Evolutionary conservation across 2,329 filamentous ascomycete genomes (phyloP).

Genomic region (Xylariaceae sp.): DNA sequence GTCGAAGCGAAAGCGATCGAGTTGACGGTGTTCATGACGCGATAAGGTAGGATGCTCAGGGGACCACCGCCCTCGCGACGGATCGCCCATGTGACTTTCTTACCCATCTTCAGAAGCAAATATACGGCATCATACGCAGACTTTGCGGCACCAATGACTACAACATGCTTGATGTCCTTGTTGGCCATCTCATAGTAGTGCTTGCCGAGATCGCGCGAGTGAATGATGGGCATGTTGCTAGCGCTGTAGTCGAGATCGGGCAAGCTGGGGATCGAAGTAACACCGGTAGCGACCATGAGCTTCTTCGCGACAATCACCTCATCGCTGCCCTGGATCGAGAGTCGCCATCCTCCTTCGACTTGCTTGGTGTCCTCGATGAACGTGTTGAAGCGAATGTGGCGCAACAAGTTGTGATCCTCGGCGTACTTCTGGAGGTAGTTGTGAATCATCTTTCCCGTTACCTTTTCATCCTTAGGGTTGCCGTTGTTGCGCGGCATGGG

Average conservation of each 20-base stretch:
- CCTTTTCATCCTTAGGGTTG: conserved; percentile 19
- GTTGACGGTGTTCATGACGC: conserved; percentile 21
- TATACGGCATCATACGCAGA: conserved; percentile 29
- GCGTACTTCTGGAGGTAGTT: conserved; percentile 27
- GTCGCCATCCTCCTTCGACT: conserved; percentile 17
- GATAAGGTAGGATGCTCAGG: conserved; percentile 21
- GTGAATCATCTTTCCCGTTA: conserved; percentile 29
- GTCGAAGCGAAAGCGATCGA: conserved; percentile 24
- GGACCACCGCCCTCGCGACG: conserved; percentile 25
- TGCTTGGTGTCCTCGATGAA: conserved; percentile 21
- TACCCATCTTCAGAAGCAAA: conserved; percentile 24
- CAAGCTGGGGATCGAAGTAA: conserved; percentile 28
- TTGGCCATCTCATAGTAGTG: conserved; percentile 16
- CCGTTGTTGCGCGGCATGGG: conserved; percentile 24
- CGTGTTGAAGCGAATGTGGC: conserved; percentile 26
- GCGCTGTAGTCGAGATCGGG: conserved; percentile 19
- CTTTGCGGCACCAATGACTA: conserved; percentile 28
- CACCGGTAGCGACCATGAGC: conserved; percentile 31
- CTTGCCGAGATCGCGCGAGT: conserved; percentile 23
- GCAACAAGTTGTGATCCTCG: conserved; percentile 25
- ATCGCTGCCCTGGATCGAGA: conserved; percentile 16
- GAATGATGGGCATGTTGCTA: conserved; percentile 21
- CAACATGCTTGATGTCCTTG: conserved; percentile 15
- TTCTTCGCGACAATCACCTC: conserved; percentile 25
- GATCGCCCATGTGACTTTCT: conserved; percentile 28